phyloP scores from a whole-genome alignment of 768 basidiomycete genomes.

The Xerocomellus intermedius region DNA sequence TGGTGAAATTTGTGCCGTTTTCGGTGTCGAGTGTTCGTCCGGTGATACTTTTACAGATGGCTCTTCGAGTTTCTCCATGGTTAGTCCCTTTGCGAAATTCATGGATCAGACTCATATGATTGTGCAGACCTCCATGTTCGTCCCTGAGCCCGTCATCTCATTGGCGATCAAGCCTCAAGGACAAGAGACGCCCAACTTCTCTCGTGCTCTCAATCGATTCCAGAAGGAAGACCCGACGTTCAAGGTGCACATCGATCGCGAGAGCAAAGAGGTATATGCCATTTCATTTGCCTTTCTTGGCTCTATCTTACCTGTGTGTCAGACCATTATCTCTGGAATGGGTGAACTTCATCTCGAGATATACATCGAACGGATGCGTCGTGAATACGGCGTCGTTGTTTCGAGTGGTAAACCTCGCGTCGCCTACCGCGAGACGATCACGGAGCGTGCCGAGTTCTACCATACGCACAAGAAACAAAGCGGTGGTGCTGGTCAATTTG shows the following conservation, averaged over 20 bases:
- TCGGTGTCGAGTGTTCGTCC: slow-evolving; percentile 96
- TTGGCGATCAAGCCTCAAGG: slow-evolving; percentile 91
- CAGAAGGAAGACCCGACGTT: slow-evolving; percentile 99
- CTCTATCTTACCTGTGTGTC: not conserved
- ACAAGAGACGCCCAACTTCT: slow-evolving; percentile 93
- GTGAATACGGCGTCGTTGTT: slow-evolving; percentile 94
- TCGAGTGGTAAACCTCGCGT: slow-evolving; percentile 94
- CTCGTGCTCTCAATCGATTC: slow-evolving; percentile 94
- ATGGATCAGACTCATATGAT: not conserved
- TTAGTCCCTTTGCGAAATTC: slow-evolving; percentile 33
- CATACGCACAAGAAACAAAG: slow-evolving; percentile 99
- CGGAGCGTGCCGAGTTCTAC: slow-evolving; percentile 74
- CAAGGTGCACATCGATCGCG: slow-evolving; percentile 91
- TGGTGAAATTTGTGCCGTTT: slow-evolving; percentile 99
- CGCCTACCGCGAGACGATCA: slow-evolving; percentile 94
- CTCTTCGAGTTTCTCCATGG: slow-evolving; percentile 89
- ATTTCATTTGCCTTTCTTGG: not conserved
- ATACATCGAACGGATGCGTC: slow-evolving; percentile 98
- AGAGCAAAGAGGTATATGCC: slow-evolving; percentile 80
- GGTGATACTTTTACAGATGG: slow-evolving; percentile 98
- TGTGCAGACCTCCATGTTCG: slow-evolving; percentile 91
- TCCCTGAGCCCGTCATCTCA: slow-evolving; percentile 98
- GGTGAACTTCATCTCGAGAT: slow-evolving; percentile 98
- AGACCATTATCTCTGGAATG: slow-evolving; percentile 99
- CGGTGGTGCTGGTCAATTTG: slow-evolving; percentile 96